These are phyloP conservation scores for Trichopus zeylanicus DNA, from an alignment of 116 monocot species.

Conservation along the genomic window DNA sequence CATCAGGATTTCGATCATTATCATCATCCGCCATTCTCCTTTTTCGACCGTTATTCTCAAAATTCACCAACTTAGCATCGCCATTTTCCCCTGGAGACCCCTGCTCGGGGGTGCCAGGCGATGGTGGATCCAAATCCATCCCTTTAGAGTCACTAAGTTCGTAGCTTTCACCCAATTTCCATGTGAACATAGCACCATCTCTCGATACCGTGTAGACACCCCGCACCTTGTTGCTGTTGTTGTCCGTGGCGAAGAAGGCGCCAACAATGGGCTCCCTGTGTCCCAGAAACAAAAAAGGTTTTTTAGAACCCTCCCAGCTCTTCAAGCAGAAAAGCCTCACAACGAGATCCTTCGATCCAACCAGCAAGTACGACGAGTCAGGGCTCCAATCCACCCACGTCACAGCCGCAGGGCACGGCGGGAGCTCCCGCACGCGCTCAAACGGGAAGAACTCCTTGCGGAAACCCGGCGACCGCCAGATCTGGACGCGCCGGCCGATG, in stretches of 20 bases:
- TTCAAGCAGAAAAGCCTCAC: slow-evolving; percentile 46
- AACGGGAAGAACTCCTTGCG: slow-evolving; percentile 83
- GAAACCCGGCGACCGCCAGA: slow-evolving; percentile 85
- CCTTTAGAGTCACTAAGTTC: slow-evolving; percentile 11
- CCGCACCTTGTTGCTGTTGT: slow-evolving; percentile 32
- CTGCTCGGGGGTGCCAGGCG: slow-evolving; percentile 62
- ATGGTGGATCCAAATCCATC: slow-evolving; percentile 22
- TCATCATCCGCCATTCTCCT: slow-evolving; percentile 11
- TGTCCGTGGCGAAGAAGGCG: slow-evolving; percentile 56
- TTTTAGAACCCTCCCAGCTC: slow-evolving; percentile 17
- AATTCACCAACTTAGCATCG: slow-evolving; percentile 4
- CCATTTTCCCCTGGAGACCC: neutral
- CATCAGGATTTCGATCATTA: neutral
- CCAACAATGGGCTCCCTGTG: slow-evolving; percentile 73
- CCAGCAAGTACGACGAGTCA: slow-evolving; percentile 58
- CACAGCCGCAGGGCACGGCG: slow-evolving; percentile 38
- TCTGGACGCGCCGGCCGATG: slow-evolving; percentile 63
- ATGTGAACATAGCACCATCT: slow-evolving; percentile 83
- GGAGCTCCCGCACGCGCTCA: slow-evolving; percentile 53
- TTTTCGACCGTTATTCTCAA: slow-evolving; percentile 11
- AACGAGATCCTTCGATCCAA: slow-evolving; percentile 73
- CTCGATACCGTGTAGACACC: slow-evolving; percentile 56
- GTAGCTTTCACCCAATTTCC: slow-evolving; percentile 42
- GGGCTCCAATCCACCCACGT: slow-evolving; percentile 71
- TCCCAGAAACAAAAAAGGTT: slow-evolving; percentile 73